These are phyloP conservation scores for Colletotrichum cordylinicola DNA, from an alignment of 2,329 filamentous ascomycete genomes.

Conservation along the genomic window DNA sequence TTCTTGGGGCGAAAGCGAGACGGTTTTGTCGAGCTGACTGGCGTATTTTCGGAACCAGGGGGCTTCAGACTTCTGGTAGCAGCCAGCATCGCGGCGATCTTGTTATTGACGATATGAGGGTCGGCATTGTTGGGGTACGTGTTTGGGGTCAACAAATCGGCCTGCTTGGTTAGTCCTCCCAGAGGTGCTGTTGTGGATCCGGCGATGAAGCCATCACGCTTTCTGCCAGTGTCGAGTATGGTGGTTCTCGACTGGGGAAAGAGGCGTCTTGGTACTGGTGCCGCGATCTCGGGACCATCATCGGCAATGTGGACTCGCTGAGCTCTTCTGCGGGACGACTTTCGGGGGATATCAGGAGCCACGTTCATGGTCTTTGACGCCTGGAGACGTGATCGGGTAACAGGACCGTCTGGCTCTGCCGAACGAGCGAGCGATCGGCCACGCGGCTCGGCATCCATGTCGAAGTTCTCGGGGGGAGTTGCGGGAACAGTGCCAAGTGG, in stretches of 20 bases:
- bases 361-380: background rate
- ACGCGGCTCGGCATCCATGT: background rate
- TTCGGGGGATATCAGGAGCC: constrained; percentile 14
- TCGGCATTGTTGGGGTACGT: background rate
- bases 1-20: constrained; percentile 34
- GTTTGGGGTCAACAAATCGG: background rate
- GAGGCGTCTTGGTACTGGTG: background rate
- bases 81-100: constrained; percentile 41
- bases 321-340: constrained; percentile 9
- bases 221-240: background rate
- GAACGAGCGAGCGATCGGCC: background rate
- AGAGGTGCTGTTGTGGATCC: constrained; percentile 15
- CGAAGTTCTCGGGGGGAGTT: background rate
- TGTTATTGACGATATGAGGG: constrained; percentile 35
- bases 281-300: background rate
- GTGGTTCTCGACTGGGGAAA: constrained; percentile 16
- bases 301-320: background rate
- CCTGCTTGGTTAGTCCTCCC: background rate
- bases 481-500: background rate
- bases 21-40: constrained; percentile 26
- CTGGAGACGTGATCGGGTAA: background rate
- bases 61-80: constrained; percentile 40
- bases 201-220: background rate
- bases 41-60: constrained; percentile 8
- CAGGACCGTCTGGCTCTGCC: background rate